phyloP scores from a whole-genome alignment of 73 alveolate species.

The Paramecium bursaria region DNA sequence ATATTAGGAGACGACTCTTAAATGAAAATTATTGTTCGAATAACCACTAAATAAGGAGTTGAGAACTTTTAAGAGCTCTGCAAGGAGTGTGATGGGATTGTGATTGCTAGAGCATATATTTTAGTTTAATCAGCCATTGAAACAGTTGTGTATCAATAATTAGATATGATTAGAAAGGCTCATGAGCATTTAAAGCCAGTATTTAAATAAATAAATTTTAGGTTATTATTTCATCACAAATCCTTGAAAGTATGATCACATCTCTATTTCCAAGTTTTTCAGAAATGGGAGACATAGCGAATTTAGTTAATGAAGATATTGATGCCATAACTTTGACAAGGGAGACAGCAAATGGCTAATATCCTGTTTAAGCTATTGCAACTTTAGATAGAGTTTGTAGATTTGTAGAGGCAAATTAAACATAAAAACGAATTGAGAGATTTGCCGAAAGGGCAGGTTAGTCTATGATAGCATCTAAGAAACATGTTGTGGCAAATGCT shows the following conservation, averaged over 20 bases:
- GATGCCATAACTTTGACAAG: slow-evolving; percentile 12
- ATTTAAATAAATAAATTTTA: no score
- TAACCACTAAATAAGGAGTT: not conserved
- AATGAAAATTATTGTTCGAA: not conserved
- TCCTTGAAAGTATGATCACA: slow-evolving; percentile 38
- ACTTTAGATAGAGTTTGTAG: slow-evolving; percentile 29
- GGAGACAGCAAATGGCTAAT: slow-evolving; percentile 42
- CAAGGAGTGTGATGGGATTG: not conserved
- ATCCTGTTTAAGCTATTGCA: slow-evolving; percentile 21
- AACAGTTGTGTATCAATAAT: not conserved
- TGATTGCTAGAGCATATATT: not conserved
- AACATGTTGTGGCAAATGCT: not conserved
- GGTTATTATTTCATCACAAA: not conserved
- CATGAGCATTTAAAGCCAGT: slow-evolving; percentile 44
- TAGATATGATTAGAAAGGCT: slow-evolving; percentile 28
- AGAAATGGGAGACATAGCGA: slow-evolving; percentile 52
- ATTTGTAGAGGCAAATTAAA: slow-evolving; percentile 25
- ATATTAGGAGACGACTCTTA: not conserved
- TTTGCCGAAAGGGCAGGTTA: not conserved
- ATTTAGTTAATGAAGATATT: slow-evolving; percentile 38
- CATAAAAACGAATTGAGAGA: slow-evolving; percentile 12
- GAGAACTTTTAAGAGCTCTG: not conserved
- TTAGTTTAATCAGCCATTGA: not conserved
- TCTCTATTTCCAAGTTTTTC: slow-evolving; percentile 41
- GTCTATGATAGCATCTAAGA: not conserved